Evolutionary conservation across 148 eudicot species (phyloP).

Genomic region (Pharnaceum exiguum): DNA sequence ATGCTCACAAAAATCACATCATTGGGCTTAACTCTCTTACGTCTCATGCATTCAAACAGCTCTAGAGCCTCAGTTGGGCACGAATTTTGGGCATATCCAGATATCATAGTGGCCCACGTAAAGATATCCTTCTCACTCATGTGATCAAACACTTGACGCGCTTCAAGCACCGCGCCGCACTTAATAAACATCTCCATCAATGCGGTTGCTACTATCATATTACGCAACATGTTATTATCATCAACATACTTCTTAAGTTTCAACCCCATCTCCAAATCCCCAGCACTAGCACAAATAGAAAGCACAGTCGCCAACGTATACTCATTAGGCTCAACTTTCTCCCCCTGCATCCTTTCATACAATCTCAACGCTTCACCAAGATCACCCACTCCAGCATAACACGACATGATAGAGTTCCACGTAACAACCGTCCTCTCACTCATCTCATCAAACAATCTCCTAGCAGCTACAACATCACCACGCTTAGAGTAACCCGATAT

Average conservation of each 20-base stretch:
- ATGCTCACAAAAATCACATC: constrained; percentile 51
- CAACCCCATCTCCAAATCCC: constrained; percentile 46
- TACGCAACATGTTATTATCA: constrained; percentile 30
- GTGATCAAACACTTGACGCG: constrained; percentile 44
- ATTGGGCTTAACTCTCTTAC: constrained; percentile 36
- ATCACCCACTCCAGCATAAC: constrained; percentile 41
- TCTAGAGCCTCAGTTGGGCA: constrained; percentile 43
- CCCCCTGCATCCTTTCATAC: constrained; percentile 46
- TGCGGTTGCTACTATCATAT: constrained; percentile 57
- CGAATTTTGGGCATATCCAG: constrained; percentile 63
- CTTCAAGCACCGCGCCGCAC: constrained; percentile 54
- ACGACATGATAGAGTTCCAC: constrained; percentile 55
- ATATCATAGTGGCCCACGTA: constrained; percentile 62
- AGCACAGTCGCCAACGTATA: constrained; percentile 41
- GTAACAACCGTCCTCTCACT: constrained; percentile 41
- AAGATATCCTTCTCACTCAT: constrained; percentile 44
- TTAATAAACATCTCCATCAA: constrained; percentile 60
- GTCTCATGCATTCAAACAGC: constrained; percentile 43
- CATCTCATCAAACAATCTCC: constrained; percentile 56
- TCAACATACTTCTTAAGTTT: constrained; percentile 38
- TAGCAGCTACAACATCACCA: constrained; percentile 38
- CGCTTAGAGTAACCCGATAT: constrained; percentile 39
- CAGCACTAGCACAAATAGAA: constrained; percentile 43
- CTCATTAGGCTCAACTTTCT: constrained; percentile 36
- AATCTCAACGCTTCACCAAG: constrained; percentile 42